A percentile compares a stretch with the other conserved stretches of the same genome.
phyloP scores from a whole-genome alignment of 768 basidiomycete species.

The Boletus bicolor region DNA sequence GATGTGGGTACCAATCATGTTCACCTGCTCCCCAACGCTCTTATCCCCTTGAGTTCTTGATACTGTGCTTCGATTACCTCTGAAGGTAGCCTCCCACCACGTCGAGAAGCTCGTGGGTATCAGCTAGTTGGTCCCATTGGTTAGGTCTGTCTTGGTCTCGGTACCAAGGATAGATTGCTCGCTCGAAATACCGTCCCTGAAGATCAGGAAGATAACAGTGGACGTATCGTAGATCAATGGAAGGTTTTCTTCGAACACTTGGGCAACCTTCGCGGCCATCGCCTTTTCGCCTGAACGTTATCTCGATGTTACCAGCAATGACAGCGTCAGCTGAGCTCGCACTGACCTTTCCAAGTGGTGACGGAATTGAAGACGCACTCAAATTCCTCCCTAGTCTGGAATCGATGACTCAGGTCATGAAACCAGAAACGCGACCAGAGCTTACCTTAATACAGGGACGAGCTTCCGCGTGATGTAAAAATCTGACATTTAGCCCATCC shows the following conservation, averaged over 20 bases:
- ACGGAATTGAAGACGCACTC: constrained; percentile 21
- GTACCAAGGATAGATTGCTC: background rate
- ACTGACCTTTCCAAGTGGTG: constrained; percentile 16
- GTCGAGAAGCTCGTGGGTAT: constrained; percentile 11
- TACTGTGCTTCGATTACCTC: constrained; percentile 11
- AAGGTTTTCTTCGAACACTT: constrained; percentile 20
- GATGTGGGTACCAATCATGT: background rate
- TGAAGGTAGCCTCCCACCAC: constrained; percentile 9
- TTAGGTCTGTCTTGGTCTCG: background rate
- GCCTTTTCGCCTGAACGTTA: constrained; percentile 10
- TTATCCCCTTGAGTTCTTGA: constrained; percentile 13
- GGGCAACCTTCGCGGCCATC: constrained; percentile 16
- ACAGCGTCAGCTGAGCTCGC: background rate
- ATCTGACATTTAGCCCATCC: constrained; percentile 19
- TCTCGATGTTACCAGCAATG: background rate
- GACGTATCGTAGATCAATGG: background rate
- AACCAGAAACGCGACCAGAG: background rate
- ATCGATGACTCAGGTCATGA: background rate
- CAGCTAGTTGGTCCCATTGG: constrained; percentile 2
- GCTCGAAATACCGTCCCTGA: constrained; percentile 23
- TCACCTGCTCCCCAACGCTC: constrained; percentile 2
- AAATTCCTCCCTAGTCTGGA: constrained; percentile 17
- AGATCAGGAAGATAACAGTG: constrained; percentile 11
- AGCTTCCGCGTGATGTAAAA: constrained; percentile 11
- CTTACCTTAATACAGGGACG: constrained; percentile 10